phyloP scores from a whole-genome alignment of 495 filamentous ascomycete genomes.

The Daldinia concentrica region DNA sequence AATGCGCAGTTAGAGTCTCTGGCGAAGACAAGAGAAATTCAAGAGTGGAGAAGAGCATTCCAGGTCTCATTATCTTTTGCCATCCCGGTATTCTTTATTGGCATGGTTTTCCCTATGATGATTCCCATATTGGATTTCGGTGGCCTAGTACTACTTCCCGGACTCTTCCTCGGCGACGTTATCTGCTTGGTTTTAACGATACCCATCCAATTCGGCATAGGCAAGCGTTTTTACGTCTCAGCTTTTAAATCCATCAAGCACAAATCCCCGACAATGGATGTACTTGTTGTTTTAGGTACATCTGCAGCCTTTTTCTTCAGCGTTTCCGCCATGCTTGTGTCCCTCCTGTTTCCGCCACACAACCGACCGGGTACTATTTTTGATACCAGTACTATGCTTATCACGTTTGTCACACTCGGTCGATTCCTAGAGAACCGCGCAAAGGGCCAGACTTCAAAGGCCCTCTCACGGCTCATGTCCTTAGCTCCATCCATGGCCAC shows the following conservation, averaged over 20 bases:
- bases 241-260: slow-evolving; percentile 93
- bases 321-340: slow-evolving; percentile 84
- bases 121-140: slow-evolving; percentile 78
- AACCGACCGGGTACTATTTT: slow-evolving; percentile 86
- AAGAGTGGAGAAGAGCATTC: slow-evolving; percentile 88
- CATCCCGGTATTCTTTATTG: slow-evolving; percentile 88
- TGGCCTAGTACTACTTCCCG: slow-evolving; percentile 68
- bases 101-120: slow-evolving; percentile 89
- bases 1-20: slow-evolving; percentile 96
- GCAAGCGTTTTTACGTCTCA: slow-evolving; percentile 88
- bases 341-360: slow-evolving; percentile 74
- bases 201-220: slow-evolving; percentile 96
- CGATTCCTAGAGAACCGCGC: slow-evolving; percentile 94
- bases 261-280: slow-evolving; percentile 94
- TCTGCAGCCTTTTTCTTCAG: slow-evolving; percentile 99
- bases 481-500: slow-evolving; percentile 96
- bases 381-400: slow-evolving; percentile 98
- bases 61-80: slow-evolving; percentile 79
- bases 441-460: slow-evolving; percentile 96
- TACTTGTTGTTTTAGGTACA: slow-evolving; percentile 92
- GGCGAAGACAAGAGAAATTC: slow-evolving; percentile 94
- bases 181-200: slow-evolving; percentile 84
- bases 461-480: slow-evolving; percentile 94
- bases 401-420: slow-evolving; percentile 93
- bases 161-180: slow-evolving; percentile 87